A percentile compares a stretch with the other conserved stretches of the same genome.
Conservation (phyloP, 495 filamentous ascomycete species). For the Penicillium cosmopolitanum region DNA sequence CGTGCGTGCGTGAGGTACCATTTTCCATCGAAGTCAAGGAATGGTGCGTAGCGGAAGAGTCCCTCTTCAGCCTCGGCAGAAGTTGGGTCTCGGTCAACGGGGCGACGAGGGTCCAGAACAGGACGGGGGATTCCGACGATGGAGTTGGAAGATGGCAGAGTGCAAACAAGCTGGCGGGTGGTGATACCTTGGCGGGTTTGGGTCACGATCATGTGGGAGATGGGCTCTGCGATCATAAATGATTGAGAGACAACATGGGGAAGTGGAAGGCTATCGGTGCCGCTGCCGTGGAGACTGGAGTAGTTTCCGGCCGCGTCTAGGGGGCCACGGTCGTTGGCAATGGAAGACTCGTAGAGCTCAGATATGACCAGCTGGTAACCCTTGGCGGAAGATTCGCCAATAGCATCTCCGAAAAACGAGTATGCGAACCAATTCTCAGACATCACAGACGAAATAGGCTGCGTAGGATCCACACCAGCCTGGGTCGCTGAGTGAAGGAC, state of each 20-base stretch:
- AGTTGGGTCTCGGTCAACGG: slow-evolving; percentile 81
- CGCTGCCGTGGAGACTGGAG: slow-evolving; percentile 62
- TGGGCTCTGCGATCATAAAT: slow-evolving; percentile 74
- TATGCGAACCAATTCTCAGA: slow-evolving; percentile 97
- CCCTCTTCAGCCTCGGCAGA: slow-evolving; percentile 82
- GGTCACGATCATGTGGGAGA: slow-evolving; percentile 80
- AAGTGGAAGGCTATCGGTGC: slow-evolving; percentile 44
- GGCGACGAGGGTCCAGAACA: slow-evolving; percentile 84
- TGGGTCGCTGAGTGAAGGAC: slow-evolving; percentile 73
- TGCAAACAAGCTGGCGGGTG: slow-evolving; percentile 76
- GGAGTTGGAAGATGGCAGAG: slow-evolving; percentile 67
- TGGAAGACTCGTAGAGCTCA: slow-evolving; percentile 85
- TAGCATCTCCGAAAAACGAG: slow-evolving; percentile 73
- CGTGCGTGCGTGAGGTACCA: slow-evolving; percentile 81
- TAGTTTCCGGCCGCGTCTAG: slow-evolving; percentile 69
- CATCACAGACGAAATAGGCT: slow-evolving; percentile 74
- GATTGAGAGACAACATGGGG: slow-evolving; percentile 79
- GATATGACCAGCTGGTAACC: slow-evolving; percentile 87
- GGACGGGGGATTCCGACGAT: slow-evolving; percentile 79
- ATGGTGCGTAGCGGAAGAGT: slow-evolving; percentile 71
- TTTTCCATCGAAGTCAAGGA: slow-evolving; percentile 82
- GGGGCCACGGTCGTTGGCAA: slow-evolving; percentile 83
- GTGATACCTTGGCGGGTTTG: slow-evolving; percentile 94
- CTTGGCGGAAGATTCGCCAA: slow-evolving; percentile 60
- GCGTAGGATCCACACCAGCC: slow-evolving; percentile 70